Base-by-base conservation (phyloP, 345 rosid species). In the Gynandropsis gynandra region DNA sequence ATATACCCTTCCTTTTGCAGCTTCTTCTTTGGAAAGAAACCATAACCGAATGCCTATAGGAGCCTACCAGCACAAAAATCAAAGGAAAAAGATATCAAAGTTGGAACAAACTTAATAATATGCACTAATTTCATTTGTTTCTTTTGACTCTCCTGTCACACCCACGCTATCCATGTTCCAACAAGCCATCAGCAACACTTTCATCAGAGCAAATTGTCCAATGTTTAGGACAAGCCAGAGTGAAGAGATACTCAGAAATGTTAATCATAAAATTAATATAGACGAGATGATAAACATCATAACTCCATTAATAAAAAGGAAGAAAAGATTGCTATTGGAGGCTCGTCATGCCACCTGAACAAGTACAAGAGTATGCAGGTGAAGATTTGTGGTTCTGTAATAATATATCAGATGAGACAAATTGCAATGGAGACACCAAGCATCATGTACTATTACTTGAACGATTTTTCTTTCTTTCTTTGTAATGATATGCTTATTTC, bases 1-100 rank as follows among this genome's bases (percentile, higher is more conserved):
- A 34, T 21, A 53, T 35, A 87, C 98, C 80, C 52, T 77, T 74
- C 85, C 87, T 67, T 77, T 74, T 55, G 79, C 68, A 47, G 68
- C 32, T 66, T 80, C 80, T 77, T 79, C 81, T 38, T 81, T 78
- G 18, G 67, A 5, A 24, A 47, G 72, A 56, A 75, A 78, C 82
- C 56, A 76, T 50, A 90, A 55, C 63, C 96, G 83, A 41, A 80
- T 53, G 21, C 98, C 96, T 16, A 80, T 62, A 39, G 95, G 98
- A 59, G 93, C 95, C 98, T 90, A 71, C n/a, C 39, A 40, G 65
- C 52, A 66, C 52, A 31, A 59, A 57, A 41, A 1, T 32, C 21
- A 63, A 41, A 21, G 12, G 15, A 47, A 39, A 17, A 54, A 56
- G 10, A 13, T 47, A 40, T 47, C 44, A 21, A 41, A 18, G 44